Percentiles rank a stretch among this genome's conserved stretches.
phyloP scores from a whole-genome alignment of 192 early-diverging fungal genomes.

The Diversispora epigaea region DNA sequence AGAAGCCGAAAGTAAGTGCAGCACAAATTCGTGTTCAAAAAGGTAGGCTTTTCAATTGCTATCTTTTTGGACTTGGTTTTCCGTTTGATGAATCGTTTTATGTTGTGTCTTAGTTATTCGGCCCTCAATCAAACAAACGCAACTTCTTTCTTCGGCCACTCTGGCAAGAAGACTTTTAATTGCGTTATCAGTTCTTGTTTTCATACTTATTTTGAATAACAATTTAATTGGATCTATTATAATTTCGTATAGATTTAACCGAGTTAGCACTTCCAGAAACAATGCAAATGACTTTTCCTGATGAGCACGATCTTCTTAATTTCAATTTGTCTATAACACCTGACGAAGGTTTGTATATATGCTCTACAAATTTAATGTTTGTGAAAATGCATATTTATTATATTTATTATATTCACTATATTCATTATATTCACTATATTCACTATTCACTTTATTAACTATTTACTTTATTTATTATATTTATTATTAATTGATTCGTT shows the following conservation, averaged over 20 bases:
- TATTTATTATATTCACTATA: neutral
- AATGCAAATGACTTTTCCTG: conserved; percentile 73
- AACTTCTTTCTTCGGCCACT: neutral
- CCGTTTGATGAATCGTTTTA: conserved; percentile 24
- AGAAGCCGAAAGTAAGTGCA: conserved; percentile 78
- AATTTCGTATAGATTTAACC: conserved; percentile 62
- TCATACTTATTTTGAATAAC: neutral
- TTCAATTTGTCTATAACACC: conserved; percentile 83
- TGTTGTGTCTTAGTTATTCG: conserved; percentile 16
- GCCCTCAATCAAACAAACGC: neutral
- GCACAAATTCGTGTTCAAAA: conserved; percentile 93
- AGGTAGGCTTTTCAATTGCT: conserved; percentile 50
- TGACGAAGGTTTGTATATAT: conserved; percentile 66
- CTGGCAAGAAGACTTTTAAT: conserved; percentile 9
- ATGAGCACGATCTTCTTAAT: conserved; percentile 77
- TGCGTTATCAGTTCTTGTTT: neutral
- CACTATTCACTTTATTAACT: neutral
- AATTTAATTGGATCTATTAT: neutral
- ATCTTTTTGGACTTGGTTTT: neutral
- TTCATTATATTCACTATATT: neutral
- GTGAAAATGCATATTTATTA: neutral
- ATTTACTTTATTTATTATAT: neutral
- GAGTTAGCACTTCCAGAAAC: conserved; percentile 79
- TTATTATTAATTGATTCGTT: conserved; percentile 1
- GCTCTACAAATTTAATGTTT: conserved; percentile 3